These are phyloP conservation scores for Solanum pinnatisectum DNA, from an alignment of 257 asterid genomes.

Conservation along the genomic window DNA sequence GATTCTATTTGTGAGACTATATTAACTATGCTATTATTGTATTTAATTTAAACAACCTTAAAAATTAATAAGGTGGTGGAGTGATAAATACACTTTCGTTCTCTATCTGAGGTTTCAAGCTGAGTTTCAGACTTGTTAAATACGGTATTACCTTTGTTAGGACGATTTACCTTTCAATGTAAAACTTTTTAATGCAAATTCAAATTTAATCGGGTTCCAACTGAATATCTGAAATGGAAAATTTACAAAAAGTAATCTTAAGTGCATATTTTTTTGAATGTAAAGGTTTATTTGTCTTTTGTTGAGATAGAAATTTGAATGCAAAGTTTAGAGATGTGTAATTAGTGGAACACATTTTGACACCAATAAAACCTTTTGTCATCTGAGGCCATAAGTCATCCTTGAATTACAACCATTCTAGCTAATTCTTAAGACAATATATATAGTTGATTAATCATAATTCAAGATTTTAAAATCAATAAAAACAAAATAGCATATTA, in stretches of 20 bases:
- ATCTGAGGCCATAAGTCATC: not conserved
- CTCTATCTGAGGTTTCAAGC: not conserved
- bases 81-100: not conserved
- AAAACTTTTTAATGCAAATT: not conserved
- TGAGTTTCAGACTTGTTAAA: not conserved
- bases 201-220: fast-evolving
- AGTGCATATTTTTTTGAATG: not conserved
- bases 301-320: not conserved
- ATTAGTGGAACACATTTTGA: not conserved
- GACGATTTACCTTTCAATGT: not conserved
- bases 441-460: not conserved
- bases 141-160: not conserved
- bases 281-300: not conserved
- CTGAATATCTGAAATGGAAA: not conserved
- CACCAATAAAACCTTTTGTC: not conserved
- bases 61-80: not conserved
- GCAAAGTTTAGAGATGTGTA: not conserved
- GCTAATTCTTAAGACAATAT: not conserved
- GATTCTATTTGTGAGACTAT: not conserved
- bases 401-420: not conserved
- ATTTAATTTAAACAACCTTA: not conserved
- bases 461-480: not conserved
- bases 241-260: not conserved
- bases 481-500: not conserved
- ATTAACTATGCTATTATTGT: too few relatives aligned